Evolutionary conservation across 148 eudicot genomes (phyloP).

Genomic region (Rhododendron williamsianum): DNA sequence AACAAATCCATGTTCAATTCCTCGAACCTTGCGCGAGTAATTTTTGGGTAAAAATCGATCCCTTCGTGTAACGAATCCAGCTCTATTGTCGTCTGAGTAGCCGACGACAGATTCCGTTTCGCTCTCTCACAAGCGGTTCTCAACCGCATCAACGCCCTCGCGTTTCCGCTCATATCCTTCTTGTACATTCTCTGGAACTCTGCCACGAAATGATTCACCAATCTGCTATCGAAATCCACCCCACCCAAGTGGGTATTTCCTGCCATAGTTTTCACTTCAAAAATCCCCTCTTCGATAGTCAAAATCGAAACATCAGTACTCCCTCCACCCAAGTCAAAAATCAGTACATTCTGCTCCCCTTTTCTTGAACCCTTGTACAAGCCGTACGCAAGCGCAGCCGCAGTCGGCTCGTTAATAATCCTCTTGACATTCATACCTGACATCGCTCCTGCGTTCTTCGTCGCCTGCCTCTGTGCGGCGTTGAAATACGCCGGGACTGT

Average conservation of each 20-base stretch:
- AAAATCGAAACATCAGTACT: not conserved
- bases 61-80: too few species aligned
- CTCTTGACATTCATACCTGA: not conserved
- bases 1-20: too few species aligned
- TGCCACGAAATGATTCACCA: not conserved
- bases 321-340: slow-evolving; percentile 1
- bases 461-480: not conserved
- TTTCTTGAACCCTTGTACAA: not conserved
- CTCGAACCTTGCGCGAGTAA: too few species aligned
- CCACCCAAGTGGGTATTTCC: slow-evolving; percentile 6
- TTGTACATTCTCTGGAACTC: not conserved
- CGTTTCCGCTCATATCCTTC: not conserved
- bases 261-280: not conserved
- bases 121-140: slow-evolving; percentile 5
- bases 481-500: slow-evolving; percentile 5
- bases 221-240: not conserved
- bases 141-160: slow-evolving; percentile 1
- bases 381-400: slow-evolving; percentile 3
- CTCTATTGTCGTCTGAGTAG: not conserved
- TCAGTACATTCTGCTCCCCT: not conserved
- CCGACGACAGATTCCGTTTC: not conserved
- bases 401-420: not conserved
- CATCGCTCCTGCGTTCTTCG: not conserved
- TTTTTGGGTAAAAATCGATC: too few species aligned
- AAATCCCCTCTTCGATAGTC: not conserved